A percentile compares a stretch with the other conserved stretches of the same genome.
phyloP scores from a whole-genome alignment of 2,329 filamentous ascomycete species.

The Helotiales sp. region DNA sequence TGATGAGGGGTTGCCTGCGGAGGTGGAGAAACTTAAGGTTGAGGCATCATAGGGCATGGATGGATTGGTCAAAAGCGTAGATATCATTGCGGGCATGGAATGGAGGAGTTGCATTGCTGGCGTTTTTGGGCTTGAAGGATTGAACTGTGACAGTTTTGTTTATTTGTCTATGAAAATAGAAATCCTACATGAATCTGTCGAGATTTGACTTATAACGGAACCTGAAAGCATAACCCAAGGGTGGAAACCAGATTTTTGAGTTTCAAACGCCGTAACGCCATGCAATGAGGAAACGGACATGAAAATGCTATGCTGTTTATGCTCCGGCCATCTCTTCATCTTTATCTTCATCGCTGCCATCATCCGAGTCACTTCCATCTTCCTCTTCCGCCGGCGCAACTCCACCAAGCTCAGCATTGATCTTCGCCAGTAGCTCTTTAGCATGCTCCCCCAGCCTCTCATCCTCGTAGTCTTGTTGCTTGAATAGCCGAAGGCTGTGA shows the following conservation, averaged over 20 bases:
- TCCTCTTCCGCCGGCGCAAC: conserved; percentile 61
- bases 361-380: conserved; percentile 57
- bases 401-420: conserved; percentile 69
- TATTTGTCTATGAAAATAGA: neutral
- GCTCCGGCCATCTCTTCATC: conserved; percentile 60
- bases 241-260: neutral
- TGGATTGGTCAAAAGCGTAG: conserved; percentile 18
- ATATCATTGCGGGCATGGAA: conserved; percentile 27
- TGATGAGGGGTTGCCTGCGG: conserved; percentile 58
- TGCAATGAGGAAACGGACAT: neutral
- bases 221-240: neutral
- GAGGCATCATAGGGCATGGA: conserved; percentile 46
- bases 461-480: conserved; percentile 82
- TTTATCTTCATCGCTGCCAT: conserved; percentile 54
- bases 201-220: neutral
- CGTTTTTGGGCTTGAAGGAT: conserved; percentile 25
- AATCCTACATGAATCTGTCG: neutral
- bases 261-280: conserved; percentile 10
- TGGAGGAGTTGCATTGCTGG: conserved; percentile 40
- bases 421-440: conserved; percentile 67
- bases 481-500: conserved; percentile 80
- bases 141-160: conserved; percentile 2
- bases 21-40: conserved; percentile 75
- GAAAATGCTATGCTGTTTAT: conserved; percentile 35
- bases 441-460: conserved; percentile 78